phyloP scores from a whole-genome alignment of 352 stramenopile species.

The Phytophthora nicotianae region DNA sequence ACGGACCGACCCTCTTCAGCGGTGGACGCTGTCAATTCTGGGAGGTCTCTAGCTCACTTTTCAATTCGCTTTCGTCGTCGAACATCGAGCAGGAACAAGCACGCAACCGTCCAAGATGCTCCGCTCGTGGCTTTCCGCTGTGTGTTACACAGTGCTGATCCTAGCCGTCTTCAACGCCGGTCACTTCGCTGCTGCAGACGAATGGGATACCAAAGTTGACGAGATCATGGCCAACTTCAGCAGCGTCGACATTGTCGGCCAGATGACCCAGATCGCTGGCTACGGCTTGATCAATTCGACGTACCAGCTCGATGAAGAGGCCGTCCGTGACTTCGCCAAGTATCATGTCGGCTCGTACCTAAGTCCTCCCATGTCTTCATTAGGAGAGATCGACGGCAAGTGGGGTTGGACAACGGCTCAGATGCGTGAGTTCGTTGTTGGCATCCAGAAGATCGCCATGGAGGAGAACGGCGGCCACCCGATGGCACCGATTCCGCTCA shows the following conservation, averaged over 20 bases:
- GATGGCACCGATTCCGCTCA: slow-evolving; percentile 90
- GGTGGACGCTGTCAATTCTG: too few relatives aligned
- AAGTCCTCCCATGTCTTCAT: slow-evolving; percentile 47
- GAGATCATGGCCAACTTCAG: slow-evolving; percentile 34
- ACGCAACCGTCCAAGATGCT: slow-evolving; percentile 22
- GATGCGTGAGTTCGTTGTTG: slow-evolving; percentile 61
- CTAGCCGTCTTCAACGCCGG: slow-evolving; percentile 14
- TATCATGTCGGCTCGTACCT: slow-evolving; percentile 87
- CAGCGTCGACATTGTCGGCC: slow-evolving; percentile 56
- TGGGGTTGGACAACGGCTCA: slow-evolving; percentile 50
- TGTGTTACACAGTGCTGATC: slow-evolving; percentile 25
- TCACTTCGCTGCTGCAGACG: slow-evolving; percentile 12
- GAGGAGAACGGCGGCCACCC: too few relatives aligned
- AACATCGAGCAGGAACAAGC: slow-evolving; percentile 19
- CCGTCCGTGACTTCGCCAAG: slow-evolving; percentile 62
- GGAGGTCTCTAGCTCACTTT: slow-evolving; percentile 17
- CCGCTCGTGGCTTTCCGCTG: slow-evolving; percentile 24
- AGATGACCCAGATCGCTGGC: slow-evolving; percentile 90
- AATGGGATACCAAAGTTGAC: slow-evolving; percentile 30
- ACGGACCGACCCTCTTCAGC: too few relatives aligned
- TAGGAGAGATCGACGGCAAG: slow-evolving; percentile 15
- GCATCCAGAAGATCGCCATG: slow-evolving; percentile 82
- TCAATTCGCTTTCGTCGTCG: slow-evolving; percentile 19
- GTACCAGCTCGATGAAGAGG: slow-evolving; percentile 52
- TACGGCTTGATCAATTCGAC: slow-evolving; percentile 63